Base-by-base conservation (phyloP, 2,329 filamentous ascomycete species). In the Trichophyton verrucosum region DNA sequence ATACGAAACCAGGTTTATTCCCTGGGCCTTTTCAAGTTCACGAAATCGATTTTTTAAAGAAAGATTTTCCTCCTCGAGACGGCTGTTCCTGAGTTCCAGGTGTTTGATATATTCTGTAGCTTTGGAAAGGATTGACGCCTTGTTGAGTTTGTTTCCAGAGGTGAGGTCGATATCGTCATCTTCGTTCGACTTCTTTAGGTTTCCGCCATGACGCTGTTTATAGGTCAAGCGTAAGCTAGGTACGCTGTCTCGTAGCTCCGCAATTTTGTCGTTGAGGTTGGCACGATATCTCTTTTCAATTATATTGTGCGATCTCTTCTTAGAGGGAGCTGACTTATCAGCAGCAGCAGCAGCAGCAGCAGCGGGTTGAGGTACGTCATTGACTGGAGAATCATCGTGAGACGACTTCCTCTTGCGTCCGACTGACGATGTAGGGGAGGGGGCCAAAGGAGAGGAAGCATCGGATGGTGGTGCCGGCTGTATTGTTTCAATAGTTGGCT, bases 271-370 rank as follows among this genome's bases (percentile, higher is more conserved):
- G 70, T 97, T 97, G 61, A 97, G 80, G 70, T 97, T 97, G 60
- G 89, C 96, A 68, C 92, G 86, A 74, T 97, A 97, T 66, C 92
- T 81, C 80, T 96, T 97, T 76, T 97, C 92, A 64, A 97, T 96
- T 81, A 97, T 94, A 74, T 96, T 97, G 75, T 97, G 92, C 1
- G 92, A 91, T 36, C 91, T 95, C 80, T 96, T 96, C 80, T 96
- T 96, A 69, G 78, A 68, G 80, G 85, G 67, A 78, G 82, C 66
- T 80, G 83, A 79, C 11, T 86, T 75, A 33, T 62, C 42, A 44
- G 68, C 67, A 1, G 63, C 58, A 5, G 83, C 57, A n/a, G 83
- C 82, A 57, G 79, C 80, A 0, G 68, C 67, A 1, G 63, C 58
- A 3, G 83, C 57, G n/a, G 83, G 20, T 20, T 20, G 82, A 57